Conservation (phyloP, 768 basidiomycete species). For the Amanita muscaria region DNA sequence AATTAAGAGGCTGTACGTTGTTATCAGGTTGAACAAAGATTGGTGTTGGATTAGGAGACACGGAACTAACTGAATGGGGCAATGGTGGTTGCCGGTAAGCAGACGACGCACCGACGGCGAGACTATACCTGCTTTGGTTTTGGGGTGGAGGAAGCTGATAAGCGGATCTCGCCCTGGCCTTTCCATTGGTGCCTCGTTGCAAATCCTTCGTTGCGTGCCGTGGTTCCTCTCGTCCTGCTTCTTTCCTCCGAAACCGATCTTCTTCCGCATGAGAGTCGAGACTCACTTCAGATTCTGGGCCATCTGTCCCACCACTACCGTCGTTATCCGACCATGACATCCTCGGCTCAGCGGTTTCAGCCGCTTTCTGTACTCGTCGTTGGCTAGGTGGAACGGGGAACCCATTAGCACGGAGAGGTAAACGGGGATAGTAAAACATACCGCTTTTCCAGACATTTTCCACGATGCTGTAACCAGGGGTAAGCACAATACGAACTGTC, state of each 20-base stretch:
- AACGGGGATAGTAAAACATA: conserved; percentile 25
- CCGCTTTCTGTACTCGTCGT: conserved; percentile 46
- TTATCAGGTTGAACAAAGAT: conserved; percentile 8
- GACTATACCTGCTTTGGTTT: conserved; percentile 9
- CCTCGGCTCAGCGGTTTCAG: conserved; percentile 33
- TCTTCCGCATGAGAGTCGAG: conserved; percentile 18
- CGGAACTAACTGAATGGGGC: conserved; percentile 22
- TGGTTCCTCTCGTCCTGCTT: conserved; percentile 13
- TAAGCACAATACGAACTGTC: conserved; percentile 75
- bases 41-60: conserved; percentile 9
- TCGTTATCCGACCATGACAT: conserved; percentile 17
- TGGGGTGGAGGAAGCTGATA: background rate
- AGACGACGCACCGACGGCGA: background rate
- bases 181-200: conserved; percentile 10
- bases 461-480: conserved; percentile 73
- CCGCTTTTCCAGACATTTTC: conserved; percentile 67
- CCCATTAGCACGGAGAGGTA: conserved; percentile 1
- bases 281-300: conserved; percentile 20
- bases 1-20: conserved; percentile 11
- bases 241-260: conserved; percentile 15
- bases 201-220: background rate
- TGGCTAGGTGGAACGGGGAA: conserved; percentile 30
- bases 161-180: conserved; percentile 8
- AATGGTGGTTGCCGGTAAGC: conserved; percentile 12
- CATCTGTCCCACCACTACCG: conserved; percentile 10